Evolutionary conservation across 768 basidiomycete species (phyloP), one percentile per base, ranked within the genome.

Genomic region (Dendrothele bispora): DNA sequence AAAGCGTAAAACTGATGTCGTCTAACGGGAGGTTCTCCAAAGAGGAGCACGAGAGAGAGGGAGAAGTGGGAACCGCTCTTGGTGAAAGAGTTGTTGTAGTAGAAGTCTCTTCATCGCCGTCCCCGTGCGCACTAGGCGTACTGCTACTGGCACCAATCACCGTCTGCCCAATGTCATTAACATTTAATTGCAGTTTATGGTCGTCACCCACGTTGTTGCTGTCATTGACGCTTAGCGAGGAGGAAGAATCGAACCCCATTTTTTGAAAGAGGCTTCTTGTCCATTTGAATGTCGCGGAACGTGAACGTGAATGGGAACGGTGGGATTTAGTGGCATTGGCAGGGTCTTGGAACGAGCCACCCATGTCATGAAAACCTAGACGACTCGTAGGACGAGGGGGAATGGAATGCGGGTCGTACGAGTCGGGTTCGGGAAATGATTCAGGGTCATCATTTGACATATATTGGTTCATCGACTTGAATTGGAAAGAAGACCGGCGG

Each of bases 351-450:
- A n/a, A n/a, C 15, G 53, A 32, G 8, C 48, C 29, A 7, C 45
- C 24, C 25, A 24, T 32, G 43, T 56, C 49, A 58, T 71, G 72
- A 53, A 78, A 78, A 39, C 74, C 74, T 7, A 80, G 67, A 37
- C 75, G 75, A 52, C 75, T 82, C 24, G 67, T 64, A 41, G 78
- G 75, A 26, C 77, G 74, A 54, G 65, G 62, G 27, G 75, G 74
- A n/a, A 66, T 56, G n/a, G n/a, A n/a, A n/a, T n/a, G n/a, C n/a
- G n/a, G n/a, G n/a, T n/a, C n/a, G n/a, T n/a, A n/a, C n/a, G n/a
- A n/a, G n/a, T n/a, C n/a, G n/a, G n/a, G n/a, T n/a, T n/a, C n/a
- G n/a, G n/a, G n/a, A n/a, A n/a, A n/a, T n/a, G n/a, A n/a, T n/a
- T n/a, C n/a, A n/a, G n/a, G n/a, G n/a, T n/a, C n/a, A n/a, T n/a